These are phyloP conservation scores for Ogataea allantospora DNA, from an alignment of 805 yeast species.

Conservation along the genomic window DNA sequence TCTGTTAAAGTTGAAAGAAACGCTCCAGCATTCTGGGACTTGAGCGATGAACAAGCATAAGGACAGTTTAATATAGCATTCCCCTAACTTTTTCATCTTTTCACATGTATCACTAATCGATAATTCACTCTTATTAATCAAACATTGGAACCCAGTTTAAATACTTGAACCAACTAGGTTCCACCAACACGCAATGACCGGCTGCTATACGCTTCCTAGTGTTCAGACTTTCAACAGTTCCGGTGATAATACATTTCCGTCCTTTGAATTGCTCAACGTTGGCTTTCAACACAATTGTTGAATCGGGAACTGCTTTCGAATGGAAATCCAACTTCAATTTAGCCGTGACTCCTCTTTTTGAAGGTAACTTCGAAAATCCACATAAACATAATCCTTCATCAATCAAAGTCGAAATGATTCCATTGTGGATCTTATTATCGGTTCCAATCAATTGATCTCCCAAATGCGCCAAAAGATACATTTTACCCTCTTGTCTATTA, in stretches of 20 bases:
- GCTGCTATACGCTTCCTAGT: slow-evolving; percentile 40
- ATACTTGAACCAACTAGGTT: slow-evolving; percentile 85
- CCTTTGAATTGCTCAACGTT: slow-evolving; percentile 66
- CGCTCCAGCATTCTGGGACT: slow-evolving; percentile 2
- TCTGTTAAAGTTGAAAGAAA: slow-evolving; percentile 5
- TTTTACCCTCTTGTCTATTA: slow-evolving; percentile 47
- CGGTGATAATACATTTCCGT: slow-evolving; percentile 77
- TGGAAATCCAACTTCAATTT: slow-evolving; percentile 60
- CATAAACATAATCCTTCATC: slow-evolving; percentile 86
- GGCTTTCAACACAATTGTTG: slow-evolving; percentile 66
- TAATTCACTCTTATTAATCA: slow-evolving; percentile 1
- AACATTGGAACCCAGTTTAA: slow-evolving; percentile 52
- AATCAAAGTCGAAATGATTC: slow-evolving; percentile 70
- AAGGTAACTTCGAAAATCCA: slow-evolving; percentile 81
- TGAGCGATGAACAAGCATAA: neutral
- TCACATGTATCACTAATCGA: no score
- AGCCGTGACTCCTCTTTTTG: slow-evolving; percentile 87
- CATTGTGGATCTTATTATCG: slow-evolving; percentile 77
- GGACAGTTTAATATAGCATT: no score
- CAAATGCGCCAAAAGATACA: slow-evolving; percentile 66
- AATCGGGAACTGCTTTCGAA: slow-evolving; percentile 58
- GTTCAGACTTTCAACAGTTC: slow-evolving; percentile 52
- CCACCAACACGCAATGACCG: slow-evolving; percentile 72
- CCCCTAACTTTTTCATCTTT: no score
- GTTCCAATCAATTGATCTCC: slow-evolving; percentile 66